Evolutionary conservation across 306 rosid species (phyloP).

Genomic region (Ormosia emarginata): DNA sequence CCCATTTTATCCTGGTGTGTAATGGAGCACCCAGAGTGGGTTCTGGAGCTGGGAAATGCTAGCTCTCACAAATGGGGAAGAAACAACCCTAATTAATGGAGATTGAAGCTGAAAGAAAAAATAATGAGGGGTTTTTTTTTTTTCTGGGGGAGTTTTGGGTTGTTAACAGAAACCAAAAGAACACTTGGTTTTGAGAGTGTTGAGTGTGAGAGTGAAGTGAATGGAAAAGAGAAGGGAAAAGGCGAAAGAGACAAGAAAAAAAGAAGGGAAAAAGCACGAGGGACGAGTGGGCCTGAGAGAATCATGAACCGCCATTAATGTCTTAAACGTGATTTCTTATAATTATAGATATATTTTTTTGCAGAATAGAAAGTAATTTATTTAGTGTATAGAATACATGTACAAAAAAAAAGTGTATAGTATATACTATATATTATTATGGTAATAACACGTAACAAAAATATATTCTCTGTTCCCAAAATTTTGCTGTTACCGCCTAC

Average conservation of each 20-base stretch:
- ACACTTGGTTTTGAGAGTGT: constrained; percentile 28
- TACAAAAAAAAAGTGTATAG: too few relatives aligned
- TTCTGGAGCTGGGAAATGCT: constrained; percentile 10
- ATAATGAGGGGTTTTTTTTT: background rate
- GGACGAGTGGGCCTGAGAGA: constrained; percentile 32
- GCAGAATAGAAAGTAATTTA: background rate
- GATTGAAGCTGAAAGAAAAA: background rate
- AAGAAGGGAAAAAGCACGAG: constrained; percentile 16
- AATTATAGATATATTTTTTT: background rate
- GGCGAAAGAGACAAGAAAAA: constrained; percentile 38
- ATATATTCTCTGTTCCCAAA: background rate
- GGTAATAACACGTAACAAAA: background rate
- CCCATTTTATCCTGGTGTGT: constrained; percentile 40
- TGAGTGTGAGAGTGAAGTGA: background rate
- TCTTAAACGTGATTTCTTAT: background rate
- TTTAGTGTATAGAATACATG: background rate
- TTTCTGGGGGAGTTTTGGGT: background rate
- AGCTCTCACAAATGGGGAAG: constrained; percentile 21
- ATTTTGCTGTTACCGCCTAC: background rate
- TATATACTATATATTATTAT: background rate
- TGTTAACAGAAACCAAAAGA: background rate
- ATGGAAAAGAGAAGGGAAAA: constrained; percentile 5
- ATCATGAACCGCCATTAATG: constrained; percentile 29
- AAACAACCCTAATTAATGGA: constrained; percentile 33
- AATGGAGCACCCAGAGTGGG: constrained; percentile 15